Evolutionary conservation across 306 rosid species (phyloP).

Genomic region (Morella rubra): DNA sequence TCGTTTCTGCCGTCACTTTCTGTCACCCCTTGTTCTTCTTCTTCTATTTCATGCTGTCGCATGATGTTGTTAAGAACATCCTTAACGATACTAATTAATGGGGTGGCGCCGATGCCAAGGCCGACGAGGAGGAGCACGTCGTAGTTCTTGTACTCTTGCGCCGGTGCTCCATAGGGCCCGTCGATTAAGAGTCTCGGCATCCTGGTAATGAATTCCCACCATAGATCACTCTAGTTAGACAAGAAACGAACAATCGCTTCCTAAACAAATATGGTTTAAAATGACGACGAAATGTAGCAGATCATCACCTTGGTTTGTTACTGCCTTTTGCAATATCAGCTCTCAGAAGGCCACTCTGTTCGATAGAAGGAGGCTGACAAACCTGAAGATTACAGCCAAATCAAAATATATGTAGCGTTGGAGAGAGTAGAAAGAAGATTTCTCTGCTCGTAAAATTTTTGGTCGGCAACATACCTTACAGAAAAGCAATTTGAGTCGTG

Average conservation of each 20-base stretch:
- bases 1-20: slow-evolving; percentile 37
- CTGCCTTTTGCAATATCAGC: slow-evolving; percentile 58
- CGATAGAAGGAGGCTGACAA: slow-evolving; percentile 66
- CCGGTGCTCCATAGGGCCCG: slow-evolving; percentile 94
- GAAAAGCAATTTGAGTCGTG: slow-evolving; percentile 66
- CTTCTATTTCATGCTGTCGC: slow-evolving; percentile 54
- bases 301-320: slow-evolving; percentile 52
- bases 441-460: background rate
- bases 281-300: background rate
- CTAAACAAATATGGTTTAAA: background rate
- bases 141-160: slow-evolving; percentile 85
- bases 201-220: slow-evolving; percentile 30
- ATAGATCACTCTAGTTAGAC: background rate
- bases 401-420: slow-evolving; percentile 4
- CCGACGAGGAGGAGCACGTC: slow-evolving; percentile 84
- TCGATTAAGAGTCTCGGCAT: slow-evolving; percentile 75
- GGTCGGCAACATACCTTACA: slow-evolving; percentile 49
- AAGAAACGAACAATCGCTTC: background rate
- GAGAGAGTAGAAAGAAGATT: background rate
- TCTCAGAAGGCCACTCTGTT: slow-evolving; percentile 76
- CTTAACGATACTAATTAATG: slow-evolving; percentile 75
- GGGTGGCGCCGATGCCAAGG: slow-evolving; percentile 88
- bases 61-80: slow-evolving; percentile 81
- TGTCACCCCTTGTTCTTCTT: slow-evolving; percentile 35
- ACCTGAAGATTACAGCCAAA: slow-evolving; percentile 31